phyloP scores from a whole-genome alignment of 192 early-diverging fungal genomes.

The Funneliformis mosseae region DNA sequence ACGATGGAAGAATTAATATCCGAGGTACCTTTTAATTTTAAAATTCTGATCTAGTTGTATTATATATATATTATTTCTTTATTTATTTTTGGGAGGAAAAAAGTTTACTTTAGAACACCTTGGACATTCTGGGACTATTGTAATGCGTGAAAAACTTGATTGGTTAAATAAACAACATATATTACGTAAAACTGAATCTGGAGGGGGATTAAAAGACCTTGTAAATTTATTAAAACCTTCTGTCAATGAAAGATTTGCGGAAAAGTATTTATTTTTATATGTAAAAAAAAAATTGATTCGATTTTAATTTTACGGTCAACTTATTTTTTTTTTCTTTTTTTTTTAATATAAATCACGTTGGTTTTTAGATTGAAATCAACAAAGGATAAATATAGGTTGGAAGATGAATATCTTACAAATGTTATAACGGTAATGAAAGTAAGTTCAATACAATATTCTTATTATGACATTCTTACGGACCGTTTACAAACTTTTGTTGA shows the following conservation, averaged over 20 bases:
- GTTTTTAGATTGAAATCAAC: conserved; percentile 38
- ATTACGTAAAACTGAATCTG: conserved; percentile 46
- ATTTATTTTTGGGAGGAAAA: not conserved
- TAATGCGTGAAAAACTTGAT: conserved; percentile 69
- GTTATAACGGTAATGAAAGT: conserved; percentile 54
- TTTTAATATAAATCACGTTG: not conserved
- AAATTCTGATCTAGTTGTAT: not conserved
- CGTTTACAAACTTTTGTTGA: not conserved
- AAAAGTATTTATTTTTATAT: conserved; percentile 37
- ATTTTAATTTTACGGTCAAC: not conserved
- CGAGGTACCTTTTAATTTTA: conserved; percentile 42
- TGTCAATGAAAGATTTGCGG: conserved; percentile 33
- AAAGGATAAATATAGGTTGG: conserved; percentile 31
- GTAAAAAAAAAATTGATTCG: too few relatives aligned
- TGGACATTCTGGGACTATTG: conserved; percentile 64
- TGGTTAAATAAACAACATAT: conserved; percentile 77
- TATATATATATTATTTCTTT: not conserved
- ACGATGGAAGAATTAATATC: conserved; percentile 60
- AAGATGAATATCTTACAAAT: conserved; percentile 45
- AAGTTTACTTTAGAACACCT: conserved; percentile 65
- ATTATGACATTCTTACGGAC: not conserved
- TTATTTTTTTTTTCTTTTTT: not conserved
- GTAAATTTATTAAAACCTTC: conserved; percentile 44
- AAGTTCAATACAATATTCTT: not conserved
- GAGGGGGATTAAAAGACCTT: conserved; percentile 44